Evolutionary conservation across 768 basidiomycete species (phyloP), one percentile per base, ranked within the genome.

Genomic region (Boletus subcaerulescens): DNA sequence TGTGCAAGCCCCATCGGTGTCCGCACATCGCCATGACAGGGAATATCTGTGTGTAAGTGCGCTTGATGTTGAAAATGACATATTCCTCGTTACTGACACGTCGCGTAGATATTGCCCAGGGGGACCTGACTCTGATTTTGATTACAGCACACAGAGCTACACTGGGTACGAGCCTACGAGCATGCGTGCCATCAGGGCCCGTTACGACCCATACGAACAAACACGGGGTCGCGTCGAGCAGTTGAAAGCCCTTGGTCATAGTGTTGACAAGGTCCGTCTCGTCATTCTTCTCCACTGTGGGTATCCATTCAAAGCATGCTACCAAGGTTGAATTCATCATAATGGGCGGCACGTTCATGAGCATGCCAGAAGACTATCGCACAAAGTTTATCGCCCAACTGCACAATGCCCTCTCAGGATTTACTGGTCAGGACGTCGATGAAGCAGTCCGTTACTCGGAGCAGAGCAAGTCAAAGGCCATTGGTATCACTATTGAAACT

Each of bases 311-410:
- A 31, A n/a, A 22, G 18, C 10, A 49, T 32, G 29, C 20, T 35
- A 38, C 47, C 35, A 50, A 91, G 90, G 87, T 93, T 31, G 91
- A 92, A 63, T 89, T 87, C 62, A 98, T 97, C 60, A 80, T 96
- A 57, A 98, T 98, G 97, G 97, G 97, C 22, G 97, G 97, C 43
- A 99, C 97, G 12, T 99, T 99, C 72, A 98, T 99, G 94, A 98
- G 95, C 67, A 96, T 98, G 89, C 91, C 95, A 36, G 94, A 98
- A 70, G 91, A 93, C 43, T 98, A 99, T 69, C 83, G 97, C 56
- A 85, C 84, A 56, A 86, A 90, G 60, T 99, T 99, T 61, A 82
- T 98, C 51, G 94, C 96, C 2, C 95, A 98, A 57, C 77, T 99
- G 52, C 97, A 98, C 70, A 98, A 98, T 70, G 96, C 97, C 2